These are phyloP conservation scores for Kluyveromyces starmeri DNA, from an alignment of 805 yeast species.

Conservation along the genomic window DNA sequence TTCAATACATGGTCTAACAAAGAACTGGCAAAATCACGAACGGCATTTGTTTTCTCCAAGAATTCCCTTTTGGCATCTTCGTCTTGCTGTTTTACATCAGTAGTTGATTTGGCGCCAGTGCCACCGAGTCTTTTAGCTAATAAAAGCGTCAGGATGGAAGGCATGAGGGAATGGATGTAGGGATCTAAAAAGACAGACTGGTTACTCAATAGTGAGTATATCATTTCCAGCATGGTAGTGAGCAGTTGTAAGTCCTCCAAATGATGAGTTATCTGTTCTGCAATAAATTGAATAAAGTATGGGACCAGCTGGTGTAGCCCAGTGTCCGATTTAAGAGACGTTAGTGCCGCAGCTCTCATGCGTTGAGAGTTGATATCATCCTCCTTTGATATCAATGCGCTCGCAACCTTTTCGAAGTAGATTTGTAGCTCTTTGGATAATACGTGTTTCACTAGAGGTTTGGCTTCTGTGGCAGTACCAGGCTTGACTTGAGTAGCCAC, in stretches of 20 bases:
- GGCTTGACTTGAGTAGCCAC: conserved; percentile 29
- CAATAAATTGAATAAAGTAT: conserved; percentile 89
- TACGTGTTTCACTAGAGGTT: conserved; percentile 91
- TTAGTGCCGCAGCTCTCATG: conserved; percentile 70
- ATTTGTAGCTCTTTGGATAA: conserved; percentile 88
- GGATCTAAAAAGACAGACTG: conserved; percentile 86
- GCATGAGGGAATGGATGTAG: conserved; percentile 92
- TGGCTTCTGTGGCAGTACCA: conserved; percentile 50
- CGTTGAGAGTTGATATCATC: conserved; percentile 33
- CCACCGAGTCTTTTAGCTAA: conserved; percentile 83
- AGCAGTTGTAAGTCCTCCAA: conserved; percentile 61
- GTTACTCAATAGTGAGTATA: conserved; percentile 76
- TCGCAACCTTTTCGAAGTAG: conserved; percentile 83
- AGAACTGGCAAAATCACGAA: conserved; percentile 83
- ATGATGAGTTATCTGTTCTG: conserved; percentile 89
- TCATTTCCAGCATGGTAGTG: conserved; percentile 80
- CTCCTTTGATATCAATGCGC: conserved; percentile 57
- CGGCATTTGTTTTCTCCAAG: conserved; percentile 40
- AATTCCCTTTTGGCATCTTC: conserved; percentile 19
- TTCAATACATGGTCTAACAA: conserved; percentile 69
- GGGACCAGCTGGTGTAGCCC: conserved; percentile 96
- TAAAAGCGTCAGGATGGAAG: conserved; percentile 84
- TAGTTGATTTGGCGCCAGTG: conserved; percentile 24
- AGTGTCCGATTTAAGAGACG: conserved; percentile 81
- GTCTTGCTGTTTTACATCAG: conserved; percentile 25